Evolutionary conservation across 2,329 filamentous ascomycete species (phyloP), one percentile per base, ranked within the genome.

Genomic region (Cladobotryum protrusum): DNA sequence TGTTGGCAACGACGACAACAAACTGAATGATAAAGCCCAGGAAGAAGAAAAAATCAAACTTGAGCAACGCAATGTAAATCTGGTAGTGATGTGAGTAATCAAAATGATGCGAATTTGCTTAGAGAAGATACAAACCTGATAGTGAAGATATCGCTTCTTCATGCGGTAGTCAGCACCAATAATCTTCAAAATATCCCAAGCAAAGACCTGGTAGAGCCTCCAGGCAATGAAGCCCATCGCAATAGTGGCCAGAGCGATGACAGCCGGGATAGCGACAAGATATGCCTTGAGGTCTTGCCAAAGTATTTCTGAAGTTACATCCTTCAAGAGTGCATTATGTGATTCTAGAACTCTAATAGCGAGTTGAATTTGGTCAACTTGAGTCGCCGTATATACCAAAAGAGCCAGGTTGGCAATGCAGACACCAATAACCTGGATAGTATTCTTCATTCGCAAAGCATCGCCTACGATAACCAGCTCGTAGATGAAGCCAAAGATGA

Each of bases 1-100:
- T 79, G 41, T 76, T 74, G 41, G 81, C 85, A 52, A 99, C 90
- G 52, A 97, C 87, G 60, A 99, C 92, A 48, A 97, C 80, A 69
- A 99, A 99, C 65, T 99, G 93, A 43, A 99, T 89, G 6, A 93
- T 97, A 69, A 99, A 99, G 48, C 92, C 93, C 45, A 99, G 82
- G 78, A 99, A 99, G 77, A 99, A 97, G 82, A 99, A 99, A 72
- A 99, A 97, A 72, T 99, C 93, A 68, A 99, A 99, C 71, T 99
- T 99, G 57, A 99, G 79, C 11, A 99, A 80, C 35, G 93, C 89
- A 63, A 99, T 96, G 70, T 96, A 99, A 67, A 99, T 91, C 91
- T 96, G 55, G 5, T 2, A 6, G 3, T 3, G 1, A 24, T 15
- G 53, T 63, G 56, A 67, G 61, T 29, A 29, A 13, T 2, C 5